A percentile compares a stretch with the other conserved stretches of the same genome.
These are phyloP conservation scores for Rhynchosporium graminicola DNA, from an alignment of 2,329 filamentous ascomycete genomes.

Conservation along the genomic window DNA sequence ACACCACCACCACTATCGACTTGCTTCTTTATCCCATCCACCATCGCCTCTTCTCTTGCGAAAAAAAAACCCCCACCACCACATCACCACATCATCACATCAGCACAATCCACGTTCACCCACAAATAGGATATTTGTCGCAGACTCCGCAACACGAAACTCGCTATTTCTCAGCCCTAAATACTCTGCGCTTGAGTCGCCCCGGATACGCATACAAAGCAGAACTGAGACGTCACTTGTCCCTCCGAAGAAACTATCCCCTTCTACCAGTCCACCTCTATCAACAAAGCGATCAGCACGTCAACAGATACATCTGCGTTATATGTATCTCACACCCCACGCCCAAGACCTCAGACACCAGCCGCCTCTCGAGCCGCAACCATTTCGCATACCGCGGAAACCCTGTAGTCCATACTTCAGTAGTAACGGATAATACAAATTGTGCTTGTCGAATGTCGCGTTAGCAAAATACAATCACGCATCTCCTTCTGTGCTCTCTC, in stretches of 20 bases:
- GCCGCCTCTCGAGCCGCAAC: slow-evolving; percentile 92
- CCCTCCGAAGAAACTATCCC: slow-evolving; percentile 25
- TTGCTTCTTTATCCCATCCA: slow-evolving; percentile 15
- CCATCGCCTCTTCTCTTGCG: slow-evolving; percentile 12
- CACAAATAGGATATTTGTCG: slow-evolving; percentile 9
- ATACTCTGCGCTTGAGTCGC: slow-evolving; percentile 5
- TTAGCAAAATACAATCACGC: slow-evolving; percentile 53
- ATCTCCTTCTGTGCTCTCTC: slow-evolving; percentile 52
- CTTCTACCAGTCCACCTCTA: slow-evolving; percentile 31
- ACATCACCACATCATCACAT: background rate
- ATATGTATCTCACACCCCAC: slow-evolving; percentile 50
- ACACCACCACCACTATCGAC: background rate
- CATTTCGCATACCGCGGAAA: slow-evolving; percentile 95
- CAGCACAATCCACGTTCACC: background rate
- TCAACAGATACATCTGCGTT: slow-evolving; percentile 42
- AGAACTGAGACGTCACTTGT: slow-evolving; percentile 2
- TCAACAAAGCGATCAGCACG: slow-evolving; percentile 39
- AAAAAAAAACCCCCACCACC: background rate
- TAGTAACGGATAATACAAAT: slow-evolving; percentile 80
- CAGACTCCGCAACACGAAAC: slow-evolving; percentile 12
- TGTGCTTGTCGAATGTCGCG: slow-evolving; percentile 38
- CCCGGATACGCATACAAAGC: slow-evolving; percentile 13
- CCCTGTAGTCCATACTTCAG: slow-evolving; percentile 86
- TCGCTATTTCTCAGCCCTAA: background rate
- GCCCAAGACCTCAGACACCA: slow-evolving; percentile 91